phyloP scores from a whole-genome alignment of 305 asterid genomes.

The Ajuga reptans region DNA sequence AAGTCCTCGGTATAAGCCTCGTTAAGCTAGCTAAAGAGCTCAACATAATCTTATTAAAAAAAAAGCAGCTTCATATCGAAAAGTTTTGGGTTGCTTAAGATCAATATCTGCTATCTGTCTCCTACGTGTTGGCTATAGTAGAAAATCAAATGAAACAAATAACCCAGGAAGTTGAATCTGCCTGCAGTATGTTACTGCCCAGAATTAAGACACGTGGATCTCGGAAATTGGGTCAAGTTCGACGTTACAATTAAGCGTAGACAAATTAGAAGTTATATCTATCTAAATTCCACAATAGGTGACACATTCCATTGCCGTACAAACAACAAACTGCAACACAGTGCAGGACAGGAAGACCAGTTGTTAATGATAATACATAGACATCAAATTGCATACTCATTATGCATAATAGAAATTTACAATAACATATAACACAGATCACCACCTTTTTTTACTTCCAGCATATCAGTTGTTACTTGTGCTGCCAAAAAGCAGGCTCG shows the following conservation, averaged over 20 bases:
- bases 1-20: neutral
- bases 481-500: constrained; percentile 23
- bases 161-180: no score
- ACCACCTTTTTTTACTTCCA: constrained; percentile 7
- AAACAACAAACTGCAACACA: constrained; percentile 32
- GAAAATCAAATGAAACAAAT: neutral
- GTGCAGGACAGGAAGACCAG: constrained; percentile 22
- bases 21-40: no score
- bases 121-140: neutral
- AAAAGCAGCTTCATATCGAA: no score
- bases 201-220: neutral
- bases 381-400: constrained; percentile 28
- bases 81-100: no score
- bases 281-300: constrained; percentile 19
- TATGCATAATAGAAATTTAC: constrained; percentile 40
- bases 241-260: constrained; percentile 6
- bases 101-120: neutral
- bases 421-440: constrained; percentile 30
- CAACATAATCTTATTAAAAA: no score
- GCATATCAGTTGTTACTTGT: constrained; percentile 20
- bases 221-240: neutral
- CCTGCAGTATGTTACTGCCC: no score
- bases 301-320: constrained; percentile 30
- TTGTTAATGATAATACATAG: constrained; percentile 30
- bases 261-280: constrained; percentile 21